These are phyloP conservation scores for Harringtonia aguacate DNA, from an alignment of 2,329 filamentous ascomycete genomes.

Conservation along the genomic window DNA sequence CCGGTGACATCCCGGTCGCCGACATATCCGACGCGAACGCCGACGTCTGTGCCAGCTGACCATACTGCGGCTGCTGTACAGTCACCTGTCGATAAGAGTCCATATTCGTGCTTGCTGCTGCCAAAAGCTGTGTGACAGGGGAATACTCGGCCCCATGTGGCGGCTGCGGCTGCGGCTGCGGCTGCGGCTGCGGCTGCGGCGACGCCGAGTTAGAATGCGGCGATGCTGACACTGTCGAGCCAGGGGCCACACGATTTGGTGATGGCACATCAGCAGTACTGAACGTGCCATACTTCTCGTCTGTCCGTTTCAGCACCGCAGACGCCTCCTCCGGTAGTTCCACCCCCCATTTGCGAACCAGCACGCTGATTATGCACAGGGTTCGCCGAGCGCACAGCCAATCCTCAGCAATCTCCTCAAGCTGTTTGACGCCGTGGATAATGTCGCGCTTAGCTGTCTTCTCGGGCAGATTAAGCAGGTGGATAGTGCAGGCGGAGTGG, in stretches of 20 bases:
- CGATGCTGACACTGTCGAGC: slow-evolving; percentile 14
- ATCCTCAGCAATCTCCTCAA: slow-evolving; percentile 91
- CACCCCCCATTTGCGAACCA: slow-evolving; percentile 83
- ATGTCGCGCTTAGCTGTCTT: slow-evolving; percentile 86
- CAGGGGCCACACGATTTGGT: slow-evolving; percentile 21
- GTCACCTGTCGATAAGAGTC: neutral
- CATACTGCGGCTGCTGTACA: slow-evolving; percentile 2
- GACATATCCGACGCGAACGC: slow-evolving; percentile 14
- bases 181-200: slow-evolving; percentile 10
- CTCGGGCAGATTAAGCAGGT: slow-evolving; percentile 84
- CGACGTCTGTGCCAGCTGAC: slow-evolving; percentile 20
- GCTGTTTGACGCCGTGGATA: slow-evolving; percentile 77
- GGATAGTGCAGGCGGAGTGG: slow-evolving; percentile 89
- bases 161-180: neutral
- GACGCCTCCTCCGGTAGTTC: slow-evolving; percentile 77
- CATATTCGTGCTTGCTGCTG: no score
- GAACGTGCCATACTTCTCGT: slow-evolving; percentile 68
- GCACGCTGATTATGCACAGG: slow-evolving; percentile 71
- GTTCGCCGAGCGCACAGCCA: slow-evolving; percentile 87
- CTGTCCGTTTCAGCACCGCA: slow-evolving; percentile 63
- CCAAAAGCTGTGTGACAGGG: no score
- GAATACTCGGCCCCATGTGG: neutral
- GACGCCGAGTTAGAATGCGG: slow-evolving; percentile 9
- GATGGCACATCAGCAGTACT: slow-evolving; percentile 50
- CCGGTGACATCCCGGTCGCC: slow-evolving; percentile 3